phyloP scores from a whole-genome alignment of 768 basidiomycete genomes.

The Omphalotus guepiniiformis region DNA sequence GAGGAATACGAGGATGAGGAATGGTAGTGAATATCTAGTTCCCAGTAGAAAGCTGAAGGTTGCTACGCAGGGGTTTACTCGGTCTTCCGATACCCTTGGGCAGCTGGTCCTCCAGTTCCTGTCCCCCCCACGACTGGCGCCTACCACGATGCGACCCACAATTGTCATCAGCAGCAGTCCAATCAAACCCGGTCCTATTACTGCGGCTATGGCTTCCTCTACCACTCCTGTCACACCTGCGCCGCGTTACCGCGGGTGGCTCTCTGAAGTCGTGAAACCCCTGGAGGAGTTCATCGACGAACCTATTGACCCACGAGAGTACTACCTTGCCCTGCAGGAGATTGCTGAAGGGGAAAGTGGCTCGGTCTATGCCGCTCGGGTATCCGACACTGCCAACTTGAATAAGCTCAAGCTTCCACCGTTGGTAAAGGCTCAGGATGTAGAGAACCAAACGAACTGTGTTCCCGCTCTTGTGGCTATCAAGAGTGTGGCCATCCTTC shows the following conservation, averaged over 20 bases:
- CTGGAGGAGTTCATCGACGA: slow-evolving; percentile 63
- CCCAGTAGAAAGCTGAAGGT: no score
- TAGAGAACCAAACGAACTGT: slow-evolving; percentile 28
- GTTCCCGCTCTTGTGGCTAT: slow-evolving; percentile 60
- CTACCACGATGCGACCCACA: slow-evolving; percentile 15
- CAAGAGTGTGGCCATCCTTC: slow-evolving; percentile 64
- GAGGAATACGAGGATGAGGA: no score
- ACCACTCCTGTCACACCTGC: slow-evolving; percentile 24
- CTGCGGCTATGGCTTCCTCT: slow-evolving; percentile 13
- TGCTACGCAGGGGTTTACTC: no score
- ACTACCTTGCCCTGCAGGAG: slow-evolving; percentile 67
- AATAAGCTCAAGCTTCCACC: slow-evolving; percentile 37
- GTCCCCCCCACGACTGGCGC: neutral
- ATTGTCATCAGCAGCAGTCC: slow-evolving; percentile 29
- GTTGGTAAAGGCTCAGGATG: slow-evolving; percentile 33
- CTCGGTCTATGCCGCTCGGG: slow-evolving; percentile 50
- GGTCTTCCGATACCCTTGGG: no score
- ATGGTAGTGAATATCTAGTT: no score
- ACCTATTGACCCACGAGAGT: slow-evolving; percentile 53
- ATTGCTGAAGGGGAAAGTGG: slow-evolving; percentile 85
- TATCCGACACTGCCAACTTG: slow-evolving; percentile 25
- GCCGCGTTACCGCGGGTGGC: slow-evolving; percentile 58
- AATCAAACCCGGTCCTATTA: slow-evolving; percentile 18
- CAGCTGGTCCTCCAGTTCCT: neutral
- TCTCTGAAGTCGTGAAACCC: slow-evolving; percentile 54